A percentile compares a stretch with the other conserved stretches of the same genome.
phyloP scores from a whole-genome alignment of 306 rosid species.

The Dryas alaskensis region DNA sequence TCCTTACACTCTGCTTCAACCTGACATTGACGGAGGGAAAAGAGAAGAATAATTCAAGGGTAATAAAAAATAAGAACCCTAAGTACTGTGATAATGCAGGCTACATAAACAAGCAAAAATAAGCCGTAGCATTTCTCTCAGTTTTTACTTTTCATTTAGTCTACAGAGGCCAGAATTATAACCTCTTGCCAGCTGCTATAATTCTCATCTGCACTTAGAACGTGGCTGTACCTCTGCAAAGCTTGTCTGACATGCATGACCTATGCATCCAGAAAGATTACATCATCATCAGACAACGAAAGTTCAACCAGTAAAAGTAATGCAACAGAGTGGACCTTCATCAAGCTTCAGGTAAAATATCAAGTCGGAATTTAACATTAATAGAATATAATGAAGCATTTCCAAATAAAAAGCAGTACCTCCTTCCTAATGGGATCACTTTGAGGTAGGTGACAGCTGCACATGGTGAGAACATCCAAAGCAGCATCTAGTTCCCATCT shows the following conservation, averaged over 20 bases:
- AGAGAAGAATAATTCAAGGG: background rate
- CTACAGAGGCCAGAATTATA: constrained; percentile 20
- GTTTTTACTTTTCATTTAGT: constrained; percentile 9
- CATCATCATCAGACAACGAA: constrained; percentile 28
- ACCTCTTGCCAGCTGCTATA: constrained; percentile 99
- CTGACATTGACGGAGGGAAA: constrained; percentile 39
- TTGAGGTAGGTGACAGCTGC: constrained; percentile 88
- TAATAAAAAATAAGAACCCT: background rate
- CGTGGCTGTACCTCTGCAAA: constrained; percentile 86
- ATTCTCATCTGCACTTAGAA: constrained; percentile 81
- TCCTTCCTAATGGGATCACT: constrained; percentile 56
- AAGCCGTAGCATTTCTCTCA: constrained; percentile 14
- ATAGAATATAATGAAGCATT: constrained; percentile 23
- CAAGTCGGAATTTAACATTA: constrained; percentile 10
- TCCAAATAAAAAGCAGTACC: constrained; percentile 43
- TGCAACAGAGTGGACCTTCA: background rate
- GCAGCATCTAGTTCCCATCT: constrained; percentile 94
- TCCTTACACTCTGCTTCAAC: constrained; percentile 96
- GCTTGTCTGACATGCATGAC: constrained; percentile 83
- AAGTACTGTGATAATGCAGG: background rate
- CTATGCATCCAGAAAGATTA: constrained; percentile 47
- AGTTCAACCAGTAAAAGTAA: background rate
- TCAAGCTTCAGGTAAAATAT: constrained; percentile 6
- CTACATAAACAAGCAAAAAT: background rate
- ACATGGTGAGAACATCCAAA: constrained; percentile 94